Evolutionary conservation across 192 early-diverging fungal genomes (phyloP).

Genomic region (Anaeromyces robustus): DNA sequence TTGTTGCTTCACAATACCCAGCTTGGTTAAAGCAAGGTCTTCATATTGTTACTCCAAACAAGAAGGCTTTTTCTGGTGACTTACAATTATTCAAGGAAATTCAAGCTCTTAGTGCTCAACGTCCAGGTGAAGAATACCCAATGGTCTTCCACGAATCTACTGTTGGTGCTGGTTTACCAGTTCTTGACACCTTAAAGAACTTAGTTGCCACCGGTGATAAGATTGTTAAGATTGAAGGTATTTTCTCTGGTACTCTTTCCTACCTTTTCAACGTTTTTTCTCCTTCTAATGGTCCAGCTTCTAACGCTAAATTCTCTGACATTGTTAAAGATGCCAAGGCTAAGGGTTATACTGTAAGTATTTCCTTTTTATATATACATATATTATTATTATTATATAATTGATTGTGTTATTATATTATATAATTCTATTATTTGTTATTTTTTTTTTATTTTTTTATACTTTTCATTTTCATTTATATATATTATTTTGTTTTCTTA

Average conservation of each 20-base stretch:
- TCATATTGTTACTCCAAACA: conserved; percentile 93
- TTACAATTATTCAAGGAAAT: conserved; percentile 59
- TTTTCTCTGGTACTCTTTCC: conserved; percentile 93
- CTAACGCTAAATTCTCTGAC: conserved; percentile 57
- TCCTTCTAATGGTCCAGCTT: conserved; percentile 16
- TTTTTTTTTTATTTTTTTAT: too few species aligned
- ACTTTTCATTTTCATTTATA: too few species aligned
- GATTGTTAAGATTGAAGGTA: conserved; percentile 85
- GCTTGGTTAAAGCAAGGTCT: conserved; percentile 61
- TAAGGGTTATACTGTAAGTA: conserved; percentile 70
- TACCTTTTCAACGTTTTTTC: conserved; percentile 99
- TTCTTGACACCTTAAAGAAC: conserved; percentile 79
- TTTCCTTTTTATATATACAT: too few species aligned
- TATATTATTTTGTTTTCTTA: too few species aligned
- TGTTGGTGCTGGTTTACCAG: conserved; percentile 92
- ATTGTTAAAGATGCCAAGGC: conserved; percentile 81
- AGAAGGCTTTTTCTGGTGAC: conserved; percentile 82
- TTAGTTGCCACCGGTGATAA: conserved; percentile 84
- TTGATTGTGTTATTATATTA: too few species aligned
- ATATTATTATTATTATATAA: too few species aligned
- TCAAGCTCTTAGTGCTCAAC: conserved; percentile 12
- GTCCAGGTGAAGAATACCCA: conserved; percentile 15
- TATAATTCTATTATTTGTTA: too few species aligned
- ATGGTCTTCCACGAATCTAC: conserved; percentile 83
- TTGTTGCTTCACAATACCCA: conserved; percentile 65